A percentile compares a stretch with the other conserved stretches of the same genome.
Evolutionary conservation across 75 land plant genomes (phyloP).

Genomic region (Pinus tabuliformis): DNA sequence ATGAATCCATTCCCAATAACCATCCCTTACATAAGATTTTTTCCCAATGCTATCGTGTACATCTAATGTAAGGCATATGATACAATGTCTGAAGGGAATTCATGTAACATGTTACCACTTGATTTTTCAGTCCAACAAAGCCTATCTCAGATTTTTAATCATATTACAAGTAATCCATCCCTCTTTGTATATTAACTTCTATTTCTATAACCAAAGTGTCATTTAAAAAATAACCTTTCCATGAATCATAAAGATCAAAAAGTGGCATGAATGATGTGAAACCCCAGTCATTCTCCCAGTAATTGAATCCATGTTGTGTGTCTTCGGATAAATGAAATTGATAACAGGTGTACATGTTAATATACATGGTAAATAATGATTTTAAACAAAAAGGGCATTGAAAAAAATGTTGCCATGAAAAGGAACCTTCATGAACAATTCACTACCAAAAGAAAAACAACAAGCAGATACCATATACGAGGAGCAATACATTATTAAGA

Average conservation of each 20-base stretch:
- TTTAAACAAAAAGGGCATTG: too few species aligned
- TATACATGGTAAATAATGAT: too few species aligned
- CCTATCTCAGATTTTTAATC: conserved; percentile 81
- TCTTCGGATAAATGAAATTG: conserved; percentile 39
- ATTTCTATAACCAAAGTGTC: conserved; percentile 62
- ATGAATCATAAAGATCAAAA: conserved; percentile 77
- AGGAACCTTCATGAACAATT: too few species aligned
- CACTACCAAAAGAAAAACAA: too few species aligned
- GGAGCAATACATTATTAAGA: too few species aligned
- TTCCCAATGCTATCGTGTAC: too few species aligned
- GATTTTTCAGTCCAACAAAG: conserved; percentile 92
- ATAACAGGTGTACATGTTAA: background rate
- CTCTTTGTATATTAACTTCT: background rate
- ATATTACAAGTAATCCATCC: too few species aligned
- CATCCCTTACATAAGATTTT: too few species aligned
- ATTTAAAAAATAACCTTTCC: conserved; percentile 38
- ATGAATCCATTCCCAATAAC: too few species aligned
- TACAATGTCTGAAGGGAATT: conserved; percentile 86
- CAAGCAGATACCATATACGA: too few species aligned
- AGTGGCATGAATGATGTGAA: conserved; percentile 96
- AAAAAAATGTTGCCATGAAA: too few species aligned
- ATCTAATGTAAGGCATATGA: conserved; percentile 85
- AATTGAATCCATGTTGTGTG: conserved; percentile 90
- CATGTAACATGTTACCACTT: conserved; percentile 93
- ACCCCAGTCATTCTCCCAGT: conserved; percentile 94